Evolutionary conservation across 495 filamentous ascomycete species (phyloP), one percentile per base, ranked within the genome.

Genomic region (Neurospora sp.): DNA sequence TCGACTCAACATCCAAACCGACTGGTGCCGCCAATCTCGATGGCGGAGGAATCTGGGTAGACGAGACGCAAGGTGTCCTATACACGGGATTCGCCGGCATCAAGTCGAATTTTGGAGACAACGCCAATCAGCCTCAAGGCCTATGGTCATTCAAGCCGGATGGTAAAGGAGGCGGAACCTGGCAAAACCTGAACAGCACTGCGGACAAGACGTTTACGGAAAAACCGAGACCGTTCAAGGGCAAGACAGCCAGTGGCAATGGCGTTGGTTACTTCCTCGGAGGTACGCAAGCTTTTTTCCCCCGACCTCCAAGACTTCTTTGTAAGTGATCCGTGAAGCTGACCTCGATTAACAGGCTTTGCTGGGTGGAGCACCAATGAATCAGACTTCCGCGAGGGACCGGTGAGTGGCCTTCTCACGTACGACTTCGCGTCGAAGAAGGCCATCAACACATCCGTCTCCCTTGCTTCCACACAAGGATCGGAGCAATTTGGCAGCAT

Each of bases 81-180:
- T 78, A 79, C 70, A 78, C 72, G 16, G 78, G 76, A 3, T 79
- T 79, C 48, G 73, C 76, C 6, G 76, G 78, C 3, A 59, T 39
- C 18, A 70, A 46, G 3, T 71, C 77, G 0, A 20, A 14, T 7
- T 77, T 77, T 27, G 76, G 74, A 14, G 69, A 76, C 35, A 68
- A 59, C 1, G 70, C 46, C 31, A 40, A 14, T 20, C 73, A 69
- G 18, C 68, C 76, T 5, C 72, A 73, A 18, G 74, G 76, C 1
- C 61, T 79, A 5, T 79, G 76, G 78, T 78, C 78, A 2, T 77
- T 76, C 27, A 72, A 59, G 14, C 78, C 74, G 0, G 73, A 74
- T 39, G 70, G 53, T 12, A 66, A 31, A 18, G 73, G 73, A 0
- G 61, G 42, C 10, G 78, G 76, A 31, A 20, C 41, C 12, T 79